phyloP scores from a whole-genome alignment of 345 rosid species.

The Gossypium longicalyx region DNA sequence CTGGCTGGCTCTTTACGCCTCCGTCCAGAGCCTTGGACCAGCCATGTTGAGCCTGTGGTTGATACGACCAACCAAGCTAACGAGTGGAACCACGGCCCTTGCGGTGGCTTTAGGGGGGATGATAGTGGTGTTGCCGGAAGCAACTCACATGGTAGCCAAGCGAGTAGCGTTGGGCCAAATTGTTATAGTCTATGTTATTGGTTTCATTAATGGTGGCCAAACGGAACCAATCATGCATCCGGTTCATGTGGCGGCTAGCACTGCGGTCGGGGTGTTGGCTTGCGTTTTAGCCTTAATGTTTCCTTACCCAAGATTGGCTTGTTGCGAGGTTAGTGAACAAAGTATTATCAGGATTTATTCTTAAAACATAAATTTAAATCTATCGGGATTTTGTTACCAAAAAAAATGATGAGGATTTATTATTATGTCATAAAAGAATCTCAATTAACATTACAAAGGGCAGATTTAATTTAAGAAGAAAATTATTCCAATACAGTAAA shows the following conservation, averaged over 20 bases:
- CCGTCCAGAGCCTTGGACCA: constrained; percentile 61
- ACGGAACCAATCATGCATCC: constrained; percentile 66
- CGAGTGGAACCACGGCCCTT: constrained; percentile 41
- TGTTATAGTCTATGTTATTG: constrained; percentile 60
- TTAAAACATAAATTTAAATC: neutral
- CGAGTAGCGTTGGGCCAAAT: constrained; percentile 82
- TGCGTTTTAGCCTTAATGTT: constrained; percentile 61
- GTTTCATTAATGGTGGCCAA: constrained; percentile 45
- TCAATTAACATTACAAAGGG: too few relatives aligned
- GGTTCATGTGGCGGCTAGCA: constrained; percentile 67
- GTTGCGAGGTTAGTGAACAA: constrained; percentile 45
- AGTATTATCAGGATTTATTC: neutral
- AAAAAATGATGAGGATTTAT: neutral
- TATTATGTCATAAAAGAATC: too few relatives aligned
- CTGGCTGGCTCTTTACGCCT: constrained; percentile 75
- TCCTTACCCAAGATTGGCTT: constrained; percentile 77
- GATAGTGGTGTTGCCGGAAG: constrained; percentile 54
- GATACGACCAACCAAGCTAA: constrained; percentile 63
- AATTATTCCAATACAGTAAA: too few relatives aligned
- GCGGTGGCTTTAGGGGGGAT: constrained; percentile 56
- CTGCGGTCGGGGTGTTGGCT: constrained; percentile 71
- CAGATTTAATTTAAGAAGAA: too few relatives aligned
- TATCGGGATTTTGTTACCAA: neutral
- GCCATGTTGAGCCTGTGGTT: constrained; percentile 59
- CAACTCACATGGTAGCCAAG: constrained; percentile 59